Percentiles rank a stretch among this genome's conserved stretches.
phyloP scores from a whole-genome alignment of 495 filamentous ascomycete genomes.

The Hypoxylon cercidicola region DNA sequence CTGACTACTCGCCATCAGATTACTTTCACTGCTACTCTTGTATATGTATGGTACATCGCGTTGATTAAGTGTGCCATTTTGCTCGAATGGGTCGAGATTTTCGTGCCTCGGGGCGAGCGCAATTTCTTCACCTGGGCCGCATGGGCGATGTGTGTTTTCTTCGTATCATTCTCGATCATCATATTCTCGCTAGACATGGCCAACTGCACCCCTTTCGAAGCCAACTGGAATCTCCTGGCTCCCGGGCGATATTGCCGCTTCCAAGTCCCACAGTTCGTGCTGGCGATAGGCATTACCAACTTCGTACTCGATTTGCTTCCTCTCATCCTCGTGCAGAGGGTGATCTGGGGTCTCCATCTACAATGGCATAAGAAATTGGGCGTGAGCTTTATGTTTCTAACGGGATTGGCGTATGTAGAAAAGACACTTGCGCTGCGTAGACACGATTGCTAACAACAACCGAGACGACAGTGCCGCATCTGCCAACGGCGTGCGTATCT shows the following conservation, averaged over 20 bases:
- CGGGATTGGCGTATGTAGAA: background rate
- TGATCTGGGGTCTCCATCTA: conserved; percentile 3
- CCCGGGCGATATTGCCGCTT: conserved; percentile 5
- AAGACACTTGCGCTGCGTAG: background rate
- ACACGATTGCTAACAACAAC: background rate
- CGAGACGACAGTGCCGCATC: background rate
- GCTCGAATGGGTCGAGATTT: too few relatives aligned
- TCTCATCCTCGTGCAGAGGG: conserved; percentile 1
- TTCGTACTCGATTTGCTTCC: conserved; percentile 1
- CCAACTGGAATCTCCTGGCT: conserved; percentile 1
- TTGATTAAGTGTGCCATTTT: too few relatives aligned
- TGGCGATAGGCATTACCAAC: background rate
- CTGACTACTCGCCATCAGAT: too few relatives aligned
- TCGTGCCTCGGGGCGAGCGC: too few relatives aligned
- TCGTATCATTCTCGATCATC: conserved; percentile 2
- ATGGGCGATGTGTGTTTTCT: background rate
- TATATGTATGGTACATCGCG: too few relatives aligned
- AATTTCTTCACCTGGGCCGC: too few relatives aligned
- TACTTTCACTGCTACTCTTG: too few relatives aligned
- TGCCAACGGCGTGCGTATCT: conserved; percentile 2
- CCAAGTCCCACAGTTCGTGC: background rate
- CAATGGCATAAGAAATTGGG: conserved; percentile 3
- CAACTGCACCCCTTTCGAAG: conserved; percentile 1
- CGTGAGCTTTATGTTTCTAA: background rate
- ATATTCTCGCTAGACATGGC: background rate